Base-by-base conservation (phyloP, 1,284 basidiomycete genomes). In the Cutaneotrichosporon sp. region DNA sequence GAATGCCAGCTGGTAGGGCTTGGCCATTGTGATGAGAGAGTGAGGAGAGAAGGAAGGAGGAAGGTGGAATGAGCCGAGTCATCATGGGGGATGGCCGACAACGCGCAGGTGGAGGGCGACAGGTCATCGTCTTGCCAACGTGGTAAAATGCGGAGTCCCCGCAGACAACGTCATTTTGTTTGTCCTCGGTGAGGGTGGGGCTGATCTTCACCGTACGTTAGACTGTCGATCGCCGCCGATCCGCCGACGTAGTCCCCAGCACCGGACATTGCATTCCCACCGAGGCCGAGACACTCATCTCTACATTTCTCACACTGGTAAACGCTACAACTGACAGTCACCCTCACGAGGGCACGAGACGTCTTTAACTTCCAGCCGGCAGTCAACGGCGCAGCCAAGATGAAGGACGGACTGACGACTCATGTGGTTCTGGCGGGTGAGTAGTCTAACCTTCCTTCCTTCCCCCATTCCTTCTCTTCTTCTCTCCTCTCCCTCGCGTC, bases 1-100 rank as follows among this genome's bases (percentile, higher is more conserved):
- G 52, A 91, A 87, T 53, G 92, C 92, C 56, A 95, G 83, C 81
- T 87, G 90, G 82, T 91, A 95, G 62, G 53, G 59, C 31, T 52
- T 59, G 16, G 51, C 51, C 64, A 66, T 64, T 46, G 57, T 5
- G n/a, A 20, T 46, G 13, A 25, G 10, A 46, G 14, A 25, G 38
- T n/a, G 43, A 45, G 20, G n/a, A n/a, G n/a, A n/a, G n/a, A n/a
- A n/a, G n/a, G n/a, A n/a, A n/a, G n/a, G 27, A 10, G 43, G 10
- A 18, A 29, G 25, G 24, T 49, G 46, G n/a, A n/a, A 18, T 25
- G 24, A 49, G 25, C 11, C 36, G 14, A 42, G 38, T n/a, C 38
- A 7, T 42, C 31, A 7, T 6, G 31, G 31, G 31, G 16, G 10
- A 11, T 11, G 11, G 13, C 6, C 38, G 18, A 42, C 38, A 8